A percentile compares a stretch with the other conserved stretches of the same genome.
Evolutionary conservation across 495 filamentous ascomycete genomes (phyloP).

Genomic region (Xylaria sp.): DNA sequence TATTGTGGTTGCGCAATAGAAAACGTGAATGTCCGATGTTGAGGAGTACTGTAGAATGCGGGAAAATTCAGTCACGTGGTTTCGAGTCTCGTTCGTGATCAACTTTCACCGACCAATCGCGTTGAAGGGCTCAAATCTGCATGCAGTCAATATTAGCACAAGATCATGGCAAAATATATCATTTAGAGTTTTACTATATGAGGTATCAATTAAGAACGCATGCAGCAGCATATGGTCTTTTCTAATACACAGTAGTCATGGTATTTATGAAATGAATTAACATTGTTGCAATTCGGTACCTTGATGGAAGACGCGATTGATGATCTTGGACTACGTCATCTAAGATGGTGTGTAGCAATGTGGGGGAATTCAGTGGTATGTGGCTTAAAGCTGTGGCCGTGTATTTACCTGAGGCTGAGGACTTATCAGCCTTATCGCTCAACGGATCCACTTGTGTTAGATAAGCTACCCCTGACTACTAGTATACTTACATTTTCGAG

Average conservation of each 20-base stretch:
- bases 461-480: conserved; percentile 8
- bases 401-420: background rate
- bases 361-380: background rate
- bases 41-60: background rate
- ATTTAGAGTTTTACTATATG: background rate
- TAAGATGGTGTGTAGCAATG: background rate
- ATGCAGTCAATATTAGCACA: background rate
- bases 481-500: background rate
- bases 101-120: conserved; percentile 4
- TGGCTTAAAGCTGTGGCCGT: conserved; percentile 8
- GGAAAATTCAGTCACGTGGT: conserved; percentile 21
- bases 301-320: conserved; percentile 25
- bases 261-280: background rate
- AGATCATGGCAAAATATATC: background rate
- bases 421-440: background rate
- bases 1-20: conserved; percentile 14
- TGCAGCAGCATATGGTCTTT: background rate
- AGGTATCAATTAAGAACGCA: background rate
- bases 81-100: conserved; percentile 29
- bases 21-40: background rate
- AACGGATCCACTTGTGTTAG: background rate
- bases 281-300: conserved; percentile 1
- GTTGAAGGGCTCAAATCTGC: background rate
- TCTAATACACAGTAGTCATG: background rate
- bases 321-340: conserved; percentile 21